Percentiles rank a stretch among this genome's conserved stretches.
Conservation (phyloP, 2,329 filamentous ascomycete species). For the Zasmidium citrigriseum region DNA sequence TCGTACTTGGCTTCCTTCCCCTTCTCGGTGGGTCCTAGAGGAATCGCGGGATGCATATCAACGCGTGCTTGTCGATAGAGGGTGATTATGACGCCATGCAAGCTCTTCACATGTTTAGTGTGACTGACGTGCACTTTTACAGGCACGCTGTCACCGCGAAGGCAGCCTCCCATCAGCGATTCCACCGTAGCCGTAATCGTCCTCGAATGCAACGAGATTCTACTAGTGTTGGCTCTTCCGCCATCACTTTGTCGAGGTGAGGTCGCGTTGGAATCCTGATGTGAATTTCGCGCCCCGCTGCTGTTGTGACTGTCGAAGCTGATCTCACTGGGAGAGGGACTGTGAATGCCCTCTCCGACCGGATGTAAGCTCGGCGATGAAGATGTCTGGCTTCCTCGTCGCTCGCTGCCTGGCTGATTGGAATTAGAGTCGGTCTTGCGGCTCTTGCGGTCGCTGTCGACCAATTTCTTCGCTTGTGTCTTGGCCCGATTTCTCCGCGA, state of each 20-base stretch:
- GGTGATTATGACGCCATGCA: constrained; percentile 90
- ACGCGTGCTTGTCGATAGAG: constrained; percentile 89
- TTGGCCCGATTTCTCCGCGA: constrained; percentile 67
- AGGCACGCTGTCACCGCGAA: constrained; percentile 81
- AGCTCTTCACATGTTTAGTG: constrained; percentile 83
- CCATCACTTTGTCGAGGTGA: constrained; percentile 49
- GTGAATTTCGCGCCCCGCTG: constrained; percentile 34
- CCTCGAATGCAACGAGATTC: constrained; percentile 61
- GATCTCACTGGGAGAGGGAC: constrained; percentile 49
- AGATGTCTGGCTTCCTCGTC: constrained; percentile 27
- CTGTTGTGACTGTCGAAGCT: constrained; percentile 41
- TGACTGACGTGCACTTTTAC: constrained; percentile 83
- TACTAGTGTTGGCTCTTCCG: constrained; percentile 49
- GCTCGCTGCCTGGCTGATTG: constrained; percentile 25
- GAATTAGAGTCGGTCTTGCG: constrained; percentile 27
- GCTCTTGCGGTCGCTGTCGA: constrained; percentile 29
- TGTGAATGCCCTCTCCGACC: constrained; percentile 37
- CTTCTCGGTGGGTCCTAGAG: constrained; percentile 62
- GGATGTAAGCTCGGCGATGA: constrained; percentile 27
- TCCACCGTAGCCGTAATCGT: constrained; percentile 87
- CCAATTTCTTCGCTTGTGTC: constrained; percentile 44
- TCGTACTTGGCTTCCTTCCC: constrained; percentile 72
- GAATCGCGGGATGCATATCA: constrained; percentile 71
- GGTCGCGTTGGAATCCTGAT: constrained; percentile 42
- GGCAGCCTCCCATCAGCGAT: constrained; percentile 75